phyloP scores from a whole-genome alignment of 805 yeast species.

The Wickerhamiella galacta region DNA sequence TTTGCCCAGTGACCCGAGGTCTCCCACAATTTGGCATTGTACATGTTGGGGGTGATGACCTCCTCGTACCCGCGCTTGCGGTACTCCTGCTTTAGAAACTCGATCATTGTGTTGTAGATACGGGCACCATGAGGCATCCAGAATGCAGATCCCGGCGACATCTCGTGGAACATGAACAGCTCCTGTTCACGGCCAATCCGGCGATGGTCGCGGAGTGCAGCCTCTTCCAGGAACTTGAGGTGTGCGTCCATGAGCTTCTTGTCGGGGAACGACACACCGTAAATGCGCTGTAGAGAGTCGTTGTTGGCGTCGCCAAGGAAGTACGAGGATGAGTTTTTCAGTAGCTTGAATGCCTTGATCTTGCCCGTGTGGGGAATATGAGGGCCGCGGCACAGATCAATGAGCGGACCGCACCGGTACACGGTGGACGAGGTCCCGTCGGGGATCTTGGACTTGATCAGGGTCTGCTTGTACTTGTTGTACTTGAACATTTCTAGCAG shows the following conservation, averaged over 20 bases:
- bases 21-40: conserved; percentile 93
- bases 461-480: conserved; percentile 86
- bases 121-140: conserved; percentile 99
- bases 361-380: conserved; percentile 96
- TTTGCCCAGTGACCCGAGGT: conserved; percentile 98
- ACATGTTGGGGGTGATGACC: conserved; percentile 98
- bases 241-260: conserved; percentile 92
- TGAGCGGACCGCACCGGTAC: conserved; percentile 93
- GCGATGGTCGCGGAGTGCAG: conserved; percentile 83
- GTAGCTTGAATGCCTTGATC: conserved; percentile 81
- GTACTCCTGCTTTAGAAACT: conserved; percentile 68
- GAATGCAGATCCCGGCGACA: conserved; percentile 96
- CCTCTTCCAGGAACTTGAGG: conserved; percentile 86
- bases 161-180: conserved; percentile 82
- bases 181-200: conserved; percentile 95
- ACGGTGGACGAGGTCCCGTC: conserved; percentile 94
- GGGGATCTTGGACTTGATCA: conserved; percentile 77
- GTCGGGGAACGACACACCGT: conserved; percentile 98
- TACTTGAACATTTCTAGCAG: conserved; percentile 83
- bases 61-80: conserved; percentile 91
- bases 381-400: conserved; percentile 94
- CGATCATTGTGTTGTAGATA: conserved; percentile 77
- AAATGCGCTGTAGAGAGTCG: conserved; percentile 91
- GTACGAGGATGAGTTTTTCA: conserved; percentile 92
- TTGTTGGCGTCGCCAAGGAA: conserved; percentile 85